Evolutionary conservation across 208 protist species (phyloP).

Genomic region (Wallacemonas rigidus): DNA sequence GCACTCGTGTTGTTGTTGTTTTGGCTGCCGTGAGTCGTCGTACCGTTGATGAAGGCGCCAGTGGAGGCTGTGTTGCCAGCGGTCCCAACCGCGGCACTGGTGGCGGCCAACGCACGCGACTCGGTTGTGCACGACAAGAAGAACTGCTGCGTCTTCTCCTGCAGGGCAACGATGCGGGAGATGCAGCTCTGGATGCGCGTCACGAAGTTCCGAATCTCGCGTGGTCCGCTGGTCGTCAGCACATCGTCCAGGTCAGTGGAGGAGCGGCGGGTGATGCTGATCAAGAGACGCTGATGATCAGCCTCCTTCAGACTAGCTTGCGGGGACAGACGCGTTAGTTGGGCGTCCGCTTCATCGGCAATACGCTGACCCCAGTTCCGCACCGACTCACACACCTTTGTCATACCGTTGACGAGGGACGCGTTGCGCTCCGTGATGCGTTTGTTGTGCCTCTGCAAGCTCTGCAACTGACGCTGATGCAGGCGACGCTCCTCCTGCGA

Average conservation of each 20-base stretch:
- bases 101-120: not conserved
- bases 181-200: conserved; percentile 8
- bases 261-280: conserved; percentile 13
- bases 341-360: conserved; percentile 10
- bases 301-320: conserved; percentile 7
- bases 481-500: conserved; percentile 49
- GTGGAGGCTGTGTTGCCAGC: not conserved
- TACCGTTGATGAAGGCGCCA: no score
- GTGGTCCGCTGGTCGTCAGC: conserved; percentile 13
- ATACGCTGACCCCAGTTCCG: conserved; percentile 27
- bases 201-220: conserved; percentile 14
- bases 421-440: conserved; percentile 47
- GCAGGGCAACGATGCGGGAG: conserved; percentile 8
- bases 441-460: conserved; percentile 72
- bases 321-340: conserved; percentile 1
- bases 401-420: conserved; percentile 42
- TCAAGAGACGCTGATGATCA: conserved; percentile 8
- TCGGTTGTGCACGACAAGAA: not conserved
- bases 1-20: not conserved
- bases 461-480: conserved; percentile 65
- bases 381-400: conserved; percentile 43
- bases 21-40: not conserved
- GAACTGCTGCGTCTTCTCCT: conserved; percentile 13
- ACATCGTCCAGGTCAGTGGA: conserved; percentile 10
- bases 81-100: not conserved